Conservation (phyloP, 768 basidiomycete genomes). For the Amanita jacksonii region DNA sequence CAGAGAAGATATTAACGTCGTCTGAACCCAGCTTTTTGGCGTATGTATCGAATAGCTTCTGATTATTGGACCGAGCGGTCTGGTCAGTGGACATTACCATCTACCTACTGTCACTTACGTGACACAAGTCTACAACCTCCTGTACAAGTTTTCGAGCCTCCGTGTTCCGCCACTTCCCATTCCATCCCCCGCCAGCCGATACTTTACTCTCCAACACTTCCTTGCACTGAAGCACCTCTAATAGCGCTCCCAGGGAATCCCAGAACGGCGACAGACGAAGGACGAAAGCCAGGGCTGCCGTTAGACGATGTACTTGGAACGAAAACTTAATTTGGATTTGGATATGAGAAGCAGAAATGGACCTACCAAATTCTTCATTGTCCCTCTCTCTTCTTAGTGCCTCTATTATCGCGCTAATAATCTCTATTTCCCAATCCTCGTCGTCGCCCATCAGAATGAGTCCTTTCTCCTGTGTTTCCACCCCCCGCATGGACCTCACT, state of each 20-base stretch:
- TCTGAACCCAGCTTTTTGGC: slow-evolving; percentile 24
- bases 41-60: slow-evolving; percentile 30
- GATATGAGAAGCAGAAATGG: background rate
- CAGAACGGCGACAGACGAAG: slow-evolving; percentile 68
- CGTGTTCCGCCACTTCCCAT: slow-evolving; percentile 41
- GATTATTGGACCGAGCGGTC: slow-evolving; percentile 17
- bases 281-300: slow-evolving; percentile 69
- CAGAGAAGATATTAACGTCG: slow-evolving; percentile 17
- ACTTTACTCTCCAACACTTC: slow-evolving; percentile 52
- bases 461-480: slow-evolving; percentile 19
- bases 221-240: slow-evolving; percentile 63
- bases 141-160: slow-evolving; percentile 55
- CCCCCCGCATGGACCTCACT: slow-evolving; percentile 26
- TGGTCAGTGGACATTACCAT: background rate
- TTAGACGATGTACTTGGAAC: slow-evolving; percentile 65
- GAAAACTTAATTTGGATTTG: slow-evolving; percentile 2
- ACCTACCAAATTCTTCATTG: slow-evolving; percentile 76
- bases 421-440: slow-evolving; percentile 82
- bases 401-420: slow-evolving; percentile 76
- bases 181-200: slow-evolving; percentile 33
- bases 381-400: slow-evolving; percentile 60
- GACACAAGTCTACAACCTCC: slow-evolving; percentile 41
- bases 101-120: background rate
- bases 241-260: slow-evolving; percentile 39
- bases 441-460: slow-evolving; percentile 37